Evolutionary conservation across 192 early-diverging fungal genomes (phyloP).

Genomic region (Umbelopsis sp.): DNA sequence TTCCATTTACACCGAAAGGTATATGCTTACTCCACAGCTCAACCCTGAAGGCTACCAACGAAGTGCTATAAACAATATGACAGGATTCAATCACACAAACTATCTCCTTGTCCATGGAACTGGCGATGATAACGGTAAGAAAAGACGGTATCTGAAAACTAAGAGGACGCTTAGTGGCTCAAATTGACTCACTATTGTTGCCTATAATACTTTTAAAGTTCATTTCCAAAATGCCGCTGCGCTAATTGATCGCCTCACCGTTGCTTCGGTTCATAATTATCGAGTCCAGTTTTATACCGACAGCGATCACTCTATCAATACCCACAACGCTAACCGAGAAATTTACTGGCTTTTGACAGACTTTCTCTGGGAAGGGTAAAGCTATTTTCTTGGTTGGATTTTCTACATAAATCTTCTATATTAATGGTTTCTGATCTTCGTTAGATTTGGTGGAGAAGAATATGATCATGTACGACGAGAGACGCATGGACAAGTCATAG

Average conservation of each 20-base stretch:
- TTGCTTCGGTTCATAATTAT: constrained; percentile 72
- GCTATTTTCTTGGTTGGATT: background rate
- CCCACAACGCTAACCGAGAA: constrained; percentile 73
- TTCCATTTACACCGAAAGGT: constrained; percentile 95
- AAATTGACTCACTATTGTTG: background rate
- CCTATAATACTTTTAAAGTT: constrained; percentile 48
- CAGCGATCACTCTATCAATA: constrained; percentile 84
- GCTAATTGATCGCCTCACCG: constrained; percentile 77
- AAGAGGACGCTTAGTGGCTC: background rate
- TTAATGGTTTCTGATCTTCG: background rate
- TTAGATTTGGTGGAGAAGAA: constrained; percentile 39
- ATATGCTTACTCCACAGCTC: constrained; percentile 84
- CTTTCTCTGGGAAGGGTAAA: constrained; percentile 37
- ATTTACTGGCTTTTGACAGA: constrained; percentile 42
- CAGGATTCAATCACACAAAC: constrained; percentile 74
- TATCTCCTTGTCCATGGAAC: constrained; percentile 92
- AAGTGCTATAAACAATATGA: constrained; percentile 78
- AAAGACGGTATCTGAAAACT: too few species aligned
- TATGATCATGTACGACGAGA: constrained; percentile 33
- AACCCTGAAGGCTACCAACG: constrained; percentile 81
- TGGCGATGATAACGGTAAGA: constrained; percentile 77
- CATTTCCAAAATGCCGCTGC: constrained; percentile 90
- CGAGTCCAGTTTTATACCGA: constrained; percentile 90
- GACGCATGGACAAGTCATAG: constrained; percentile 28
- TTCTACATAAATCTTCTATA: background rate